These are phyloP conservation scores for Alternaria infectoria DNA, from an alignment of 2,329 filamentous ascomycete species.

Conservation along the genomic window DNA sequence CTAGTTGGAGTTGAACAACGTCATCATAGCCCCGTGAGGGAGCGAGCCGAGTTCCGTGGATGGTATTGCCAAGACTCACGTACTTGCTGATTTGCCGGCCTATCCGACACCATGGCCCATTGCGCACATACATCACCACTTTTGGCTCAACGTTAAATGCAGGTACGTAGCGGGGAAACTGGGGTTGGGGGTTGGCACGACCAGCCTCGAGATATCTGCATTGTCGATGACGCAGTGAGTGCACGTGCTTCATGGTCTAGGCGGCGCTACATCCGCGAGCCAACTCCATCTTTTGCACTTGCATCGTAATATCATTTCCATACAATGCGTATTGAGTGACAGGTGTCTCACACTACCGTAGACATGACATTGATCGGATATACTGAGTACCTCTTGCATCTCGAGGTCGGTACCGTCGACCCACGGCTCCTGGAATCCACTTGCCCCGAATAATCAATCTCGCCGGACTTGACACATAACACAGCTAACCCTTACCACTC, in stretches of 20 bases:
- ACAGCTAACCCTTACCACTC: conserved; percentile 33
- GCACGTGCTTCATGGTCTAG: background rate
- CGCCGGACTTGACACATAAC: conserved; percentile 23
- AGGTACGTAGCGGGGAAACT: conserved; percentile 7
- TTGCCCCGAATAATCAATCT: conserved; percentile 28
- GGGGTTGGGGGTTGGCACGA: background rate
- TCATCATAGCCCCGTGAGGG: conserved; percentile 11
- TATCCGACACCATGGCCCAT: background rate
- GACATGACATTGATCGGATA: background rate
- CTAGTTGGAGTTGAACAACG: conserved; percentile 1
- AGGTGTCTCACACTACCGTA: background rate
- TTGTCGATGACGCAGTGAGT: background rate
- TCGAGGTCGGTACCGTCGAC: conserved; percentile 8
- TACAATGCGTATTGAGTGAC: background rate
- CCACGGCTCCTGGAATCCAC: conserved; percentile 32
- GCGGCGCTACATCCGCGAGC: background rate
- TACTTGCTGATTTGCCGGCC: background rate
- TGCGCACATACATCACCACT: background rate
- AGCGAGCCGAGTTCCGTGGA: conserved; percentile 4
- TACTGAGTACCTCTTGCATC: background rate
- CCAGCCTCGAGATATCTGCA: background rate
- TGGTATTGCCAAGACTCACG: conserved; percentile 9
- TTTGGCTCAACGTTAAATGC: background rate
- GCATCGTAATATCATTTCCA: background rate
- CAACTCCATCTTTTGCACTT: background rate